Percentiles rank a stretch among this genome's conserved stretches.
Conservation (phyloP, 2,329 filamentous ascomycete genomes). For the Calycina marina region DNA sequence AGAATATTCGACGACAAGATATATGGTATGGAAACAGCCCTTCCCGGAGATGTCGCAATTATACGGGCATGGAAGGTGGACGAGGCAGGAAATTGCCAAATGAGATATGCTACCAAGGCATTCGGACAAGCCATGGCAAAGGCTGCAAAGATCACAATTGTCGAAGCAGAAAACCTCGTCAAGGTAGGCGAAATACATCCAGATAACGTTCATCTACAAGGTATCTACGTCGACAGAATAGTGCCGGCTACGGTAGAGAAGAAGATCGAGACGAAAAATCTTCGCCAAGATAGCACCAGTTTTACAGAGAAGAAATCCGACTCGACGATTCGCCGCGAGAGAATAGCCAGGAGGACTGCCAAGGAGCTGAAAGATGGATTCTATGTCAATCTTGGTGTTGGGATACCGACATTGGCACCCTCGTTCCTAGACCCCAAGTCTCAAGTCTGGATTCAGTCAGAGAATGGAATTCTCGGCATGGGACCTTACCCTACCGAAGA, state of each 20-base stretch:
- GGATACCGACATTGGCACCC: slow-evolving; percentile 74
- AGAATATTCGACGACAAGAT: slow-evolving; percentile 57
- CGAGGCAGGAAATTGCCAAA: slow-evolving; percentile 54
- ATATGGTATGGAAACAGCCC: slow-evolving; percentile 64
- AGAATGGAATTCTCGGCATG: slow-evolving; percentile 78
- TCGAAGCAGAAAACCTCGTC: slow-evolving; percentile 75
- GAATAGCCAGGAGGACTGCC: slow-evolving; percentile 63
- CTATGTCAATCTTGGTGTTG: slow-evolving; percentile 69
- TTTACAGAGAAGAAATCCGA: slow-evolving; percentile 46
- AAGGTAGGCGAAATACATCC: slow-evolving; percentile 57
- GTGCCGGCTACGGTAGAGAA: slow-evolving; percentile 59
- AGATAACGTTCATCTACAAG: slow-evolving; percentile 61
- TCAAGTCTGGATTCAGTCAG: slow-evolving; percentile 71
- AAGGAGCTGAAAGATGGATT: slow-evolving; percentile 65
- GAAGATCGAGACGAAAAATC: slow-evolving; percentile 53
- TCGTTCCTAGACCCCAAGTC: slow-evolving; percentile 54
- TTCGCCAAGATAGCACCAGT: slow-evolving; percentile 46
- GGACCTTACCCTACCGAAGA: slow-evolving; percentile 62
- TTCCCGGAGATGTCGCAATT: slow-evolving; percentile 64
- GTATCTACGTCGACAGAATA: slow-evolving; percentile 70
- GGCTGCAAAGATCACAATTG: slow-evolving; percentile 61
- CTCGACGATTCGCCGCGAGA: slow-evolving; percentile 42
- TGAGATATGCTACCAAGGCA: slow-evolving; percentile 51
- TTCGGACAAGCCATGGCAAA: slow-evolving; percentile 69
- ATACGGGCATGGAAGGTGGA: slow-evolving; percentile 65